Percentiles rank a stretch among this genome's conserved stretches.
These are phyloP conservation scores for Pseudozyma pruni DNA, from an alignment of 1,284 basidiomycete species.

Conservation along the genomic window DNA sequence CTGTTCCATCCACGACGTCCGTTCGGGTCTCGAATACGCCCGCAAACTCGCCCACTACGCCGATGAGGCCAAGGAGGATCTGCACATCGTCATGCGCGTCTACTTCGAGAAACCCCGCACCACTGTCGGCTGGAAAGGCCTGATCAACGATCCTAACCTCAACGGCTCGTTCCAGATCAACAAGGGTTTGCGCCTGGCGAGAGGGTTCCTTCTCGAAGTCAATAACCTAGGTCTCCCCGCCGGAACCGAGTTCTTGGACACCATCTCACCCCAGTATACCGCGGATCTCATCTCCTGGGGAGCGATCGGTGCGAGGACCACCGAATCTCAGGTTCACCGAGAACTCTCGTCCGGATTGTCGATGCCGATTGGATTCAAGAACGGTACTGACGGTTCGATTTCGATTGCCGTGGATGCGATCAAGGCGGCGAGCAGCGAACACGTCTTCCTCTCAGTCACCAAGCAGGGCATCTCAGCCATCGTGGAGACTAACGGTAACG, in stretches of 20 bases:
- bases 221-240: slow-evolving; percentile 69
- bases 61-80: slow-evolving; percentile 81
- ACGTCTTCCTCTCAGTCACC: slow-evolving; percentile 98
- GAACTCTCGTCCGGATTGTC: slow-evolving; percentile 83
- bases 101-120: slow-evolving; percentile 73
- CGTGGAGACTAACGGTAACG: slow-evolving; percentile 66
- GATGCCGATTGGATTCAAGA: slow-evolving; percentile 85
- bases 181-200: slow-evolving; percentile 90
- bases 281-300: slow-evolving; percentile 97
- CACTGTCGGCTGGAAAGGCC: slow-evolving; percentile 97
- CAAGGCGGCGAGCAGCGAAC: slow-evolving; percentile 88
- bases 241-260: slow-evolving; percentile 73
- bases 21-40: slow-evolving; percentile 64
- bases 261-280: slow-evolving; percentile 90
- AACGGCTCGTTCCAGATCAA: slow-evolving; percentile 89
- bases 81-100: slow-evolving; percentile 86
- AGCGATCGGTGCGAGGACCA: slow-evolving; percentile 80
- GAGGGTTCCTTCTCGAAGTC: slow-evolving; percentile 80
- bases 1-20: slow-evolving; percentile 66
- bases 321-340: slow-evolving; percentile 95
- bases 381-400: slow-evolving; percentile 69
- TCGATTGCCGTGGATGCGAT: slow-evolving; percentile 89
- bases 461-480: slow-evolving; percentile 76
- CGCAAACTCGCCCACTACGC: slow-evolving; percentile 80
- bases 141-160: slow-evolving; percentile 92